Conservation (phyloP, 495 filamentous ascomycete species). For the Letharia lupina region DNA sequence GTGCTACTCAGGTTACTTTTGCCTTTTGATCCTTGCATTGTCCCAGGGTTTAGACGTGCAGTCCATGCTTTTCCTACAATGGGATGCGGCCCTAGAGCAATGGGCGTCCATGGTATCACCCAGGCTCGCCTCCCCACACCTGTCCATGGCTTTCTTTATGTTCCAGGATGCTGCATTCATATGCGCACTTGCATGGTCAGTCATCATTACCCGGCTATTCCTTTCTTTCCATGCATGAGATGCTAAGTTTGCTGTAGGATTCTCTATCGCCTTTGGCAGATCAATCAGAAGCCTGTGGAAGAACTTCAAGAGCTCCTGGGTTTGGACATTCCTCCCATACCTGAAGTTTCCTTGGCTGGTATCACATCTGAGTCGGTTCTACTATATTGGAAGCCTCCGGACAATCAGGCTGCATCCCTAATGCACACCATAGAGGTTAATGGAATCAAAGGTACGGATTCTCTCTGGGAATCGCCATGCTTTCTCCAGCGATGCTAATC, state of each 20-base stretch:
- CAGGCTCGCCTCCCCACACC: conserved; percentile 7
- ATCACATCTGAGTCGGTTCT: conserved; percentile 79
- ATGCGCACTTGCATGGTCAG: conserved; percentile 46
- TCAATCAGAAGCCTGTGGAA: conserved; percentile 58
- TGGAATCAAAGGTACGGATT: conserved; percentile 69
- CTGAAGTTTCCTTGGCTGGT: conserved; percentile 83
- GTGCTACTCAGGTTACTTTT: not conserved
- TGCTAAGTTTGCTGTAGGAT: conserved; percentile 47
- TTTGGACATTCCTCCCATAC: conserved; percentile 83
- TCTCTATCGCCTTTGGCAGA: conserved; percentile 70
- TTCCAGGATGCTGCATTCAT: conserved; percentile 43
- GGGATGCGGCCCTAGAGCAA: conserved; percentile 2
- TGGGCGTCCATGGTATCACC: not conserved
- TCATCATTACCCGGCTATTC: conserved; percentile 2
- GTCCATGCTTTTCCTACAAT: conserved; percentile 12
- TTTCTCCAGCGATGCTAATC: conserved; percentile 19
- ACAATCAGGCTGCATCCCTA: conserved; percentile 65
- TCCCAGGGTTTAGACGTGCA: not conserved
- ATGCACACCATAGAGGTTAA: conserved; percentile 92
- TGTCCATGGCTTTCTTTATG: conserved; percentile 32
- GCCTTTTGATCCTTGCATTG: not conserved
- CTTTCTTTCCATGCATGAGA: not conserved
- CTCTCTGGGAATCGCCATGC: not conserved
- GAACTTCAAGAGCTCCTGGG: conserved; percentile 84
- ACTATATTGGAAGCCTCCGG: conserved; percentile 83